Conservation (phyloP, 306 rosid species). For the Glycine soja region DNA sequence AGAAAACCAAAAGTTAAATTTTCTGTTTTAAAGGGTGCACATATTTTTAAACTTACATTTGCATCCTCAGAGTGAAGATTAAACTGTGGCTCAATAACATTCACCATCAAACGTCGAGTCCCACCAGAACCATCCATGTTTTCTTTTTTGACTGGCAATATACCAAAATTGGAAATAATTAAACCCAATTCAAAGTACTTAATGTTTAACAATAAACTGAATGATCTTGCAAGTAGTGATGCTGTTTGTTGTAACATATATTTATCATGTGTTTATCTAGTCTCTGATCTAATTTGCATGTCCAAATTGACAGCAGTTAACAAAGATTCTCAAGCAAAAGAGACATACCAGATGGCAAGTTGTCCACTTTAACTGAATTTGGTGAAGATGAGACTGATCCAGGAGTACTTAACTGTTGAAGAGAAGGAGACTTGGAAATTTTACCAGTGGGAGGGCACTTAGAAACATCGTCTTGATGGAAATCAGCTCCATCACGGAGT, state of each 20-base stretch:
- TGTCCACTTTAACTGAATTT: slow-evolving; percentile 59
- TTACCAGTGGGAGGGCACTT: slow-evolving; percentile 54
- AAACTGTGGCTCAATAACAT: slow-evolving; percentile 96
- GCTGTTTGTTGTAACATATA: slow-evolving; percentile 32
- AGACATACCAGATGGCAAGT: slow-evolving; percentile 64
- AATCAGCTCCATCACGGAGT: slow-evolving; percentile 53
- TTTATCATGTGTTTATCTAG: slow-evolving; percentile 21
- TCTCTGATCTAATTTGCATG: slow-evolving; percentile 36
- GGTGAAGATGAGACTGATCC: slow-evolving; percentile 60
- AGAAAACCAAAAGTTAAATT: slow-evolving; percentile 26
- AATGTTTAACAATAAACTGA: slow-evolving; percentile 14
- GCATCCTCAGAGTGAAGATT: slow-evolving; percentile 99
- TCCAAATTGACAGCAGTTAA: slow-evolving; percentile 34
- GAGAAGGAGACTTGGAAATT: slow-evolving; percentile 53
- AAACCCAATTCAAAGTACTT: slow-evolving; percentile 42
- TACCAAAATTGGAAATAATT: slow-evolving; percentile 46
- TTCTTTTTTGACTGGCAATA: slow-evolving; percentile 64
- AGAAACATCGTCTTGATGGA: slow-evolving; percentile 61
- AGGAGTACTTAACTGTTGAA: slow-evolving; percentile 57
- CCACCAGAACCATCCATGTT: slow-evolving; percentile 71
- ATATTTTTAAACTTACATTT: slow-evolving; percentile 69
- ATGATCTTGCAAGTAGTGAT: slow-evolving; percentile 38
- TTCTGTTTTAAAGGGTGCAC: slow-evolving; percentile 27
- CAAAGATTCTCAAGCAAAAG: slow-evolving; percentile 34
- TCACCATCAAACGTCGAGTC: slow-evolving; percentile 91